Percentiles rank a stretch among this genome's conserved stretches.
Evolutionary conservation across 176 grass and related monocot species (phyloP).

Genomic region (Microstegium vimineum): DNA sequence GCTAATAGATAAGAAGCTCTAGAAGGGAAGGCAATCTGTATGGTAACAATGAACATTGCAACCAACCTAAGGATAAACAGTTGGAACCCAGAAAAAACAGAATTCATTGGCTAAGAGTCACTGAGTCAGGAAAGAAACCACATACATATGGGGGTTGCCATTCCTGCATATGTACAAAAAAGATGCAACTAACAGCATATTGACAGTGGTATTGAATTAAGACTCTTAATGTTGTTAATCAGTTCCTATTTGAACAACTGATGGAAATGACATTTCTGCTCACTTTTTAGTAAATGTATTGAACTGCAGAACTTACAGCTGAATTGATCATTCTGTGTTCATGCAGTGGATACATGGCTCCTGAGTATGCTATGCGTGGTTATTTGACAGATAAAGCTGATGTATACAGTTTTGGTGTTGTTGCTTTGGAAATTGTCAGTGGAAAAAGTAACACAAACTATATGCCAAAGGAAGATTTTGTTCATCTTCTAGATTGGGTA

Average conservation of each 20-base stretch:
- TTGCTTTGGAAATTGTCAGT: conserved; percentile 88
- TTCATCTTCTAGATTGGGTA: conserved; percentile 97
- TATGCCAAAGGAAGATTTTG: conserved; percentile 84
- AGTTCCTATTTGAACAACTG: not conserved
- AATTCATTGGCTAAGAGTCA: not conserved
- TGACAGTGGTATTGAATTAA: conserved; percentile 2
- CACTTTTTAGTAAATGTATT: not conserved
- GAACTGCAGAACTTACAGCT: conserved; percentile 4
- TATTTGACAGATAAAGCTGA: conserved; percentile 95
- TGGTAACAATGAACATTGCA: not conserved
- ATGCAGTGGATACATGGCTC: conserved; percentile 96
- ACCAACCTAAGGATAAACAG: conserved; percentile 1
- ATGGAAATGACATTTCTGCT: not conserved
- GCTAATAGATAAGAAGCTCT: conserved; percentile 1
- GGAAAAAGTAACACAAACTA: conserved; percentile 97
- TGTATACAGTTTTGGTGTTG: conserved; percentile 90
- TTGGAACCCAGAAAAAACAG: not conserved
- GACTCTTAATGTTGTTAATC: not conserved
- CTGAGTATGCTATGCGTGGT: conserved; percentile 96
- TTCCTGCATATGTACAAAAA: not conserved
- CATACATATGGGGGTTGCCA: not conserved
- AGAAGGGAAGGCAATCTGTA: conserved; percentile 11
- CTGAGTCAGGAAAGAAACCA: not conserved
- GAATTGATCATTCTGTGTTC: conserved; percentile 15
- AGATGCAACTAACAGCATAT: not conserved